Evolutionary conservation across 495 filamentous ascomycete genomes (phyloP).

Genomic region (Monascus purpureus): DNA sequence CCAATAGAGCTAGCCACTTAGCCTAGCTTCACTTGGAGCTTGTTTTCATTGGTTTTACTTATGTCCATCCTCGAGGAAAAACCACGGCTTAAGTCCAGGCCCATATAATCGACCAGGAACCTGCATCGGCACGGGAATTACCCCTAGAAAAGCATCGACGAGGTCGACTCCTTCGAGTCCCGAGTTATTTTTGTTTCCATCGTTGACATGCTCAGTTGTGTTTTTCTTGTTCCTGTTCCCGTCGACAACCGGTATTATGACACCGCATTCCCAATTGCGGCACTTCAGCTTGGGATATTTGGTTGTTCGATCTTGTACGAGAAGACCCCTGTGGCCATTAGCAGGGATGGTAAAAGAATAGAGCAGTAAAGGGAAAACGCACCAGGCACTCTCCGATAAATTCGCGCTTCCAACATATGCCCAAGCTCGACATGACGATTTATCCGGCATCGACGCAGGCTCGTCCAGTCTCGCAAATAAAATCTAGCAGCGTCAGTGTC

Average conservation of each 20-base stretch:
- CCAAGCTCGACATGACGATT: conserved; percentile 37
- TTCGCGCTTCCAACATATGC: conserved; percentile 90
- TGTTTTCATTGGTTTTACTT: too few relatives aligned
- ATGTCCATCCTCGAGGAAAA: conserved; percentile 19
- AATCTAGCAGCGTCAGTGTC: too few relatives aligned
- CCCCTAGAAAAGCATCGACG: conserved; percentile 37
- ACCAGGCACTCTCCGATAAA: conserved; percentile 86
- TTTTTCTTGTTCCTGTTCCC: conserved; percentile 1
- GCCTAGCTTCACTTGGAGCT: too few relatives aligned
- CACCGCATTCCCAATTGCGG: conserved; percentile 95
- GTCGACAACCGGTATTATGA: conserved; percentile 45
- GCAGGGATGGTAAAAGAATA: not conserved
- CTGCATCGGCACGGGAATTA: conserved; percentile 60
- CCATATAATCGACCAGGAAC: conserved; percentile 40
- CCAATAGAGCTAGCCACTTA: too few relatives aligned
- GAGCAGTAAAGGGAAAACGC: conserved; percentile 11
- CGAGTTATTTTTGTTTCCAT: conserved; percentile 1
- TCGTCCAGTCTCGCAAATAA: conserved; percentile 47
- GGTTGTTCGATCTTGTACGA: conserved; percentile 49
- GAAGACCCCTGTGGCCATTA: conserved; percentile 43
- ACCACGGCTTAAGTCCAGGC: conserved; percentile 41
- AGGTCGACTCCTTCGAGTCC: too few relatives aligned
- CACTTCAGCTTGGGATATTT: conserved; percentile 62
- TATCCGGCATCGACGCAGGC: conserved; percentile 12
- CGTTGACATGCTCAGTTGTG: conserved; percentile 2